Evolutionary conservation across 345 rosid species (phyloP).

Genomic region (Hypericum androsaemum): DNA sequence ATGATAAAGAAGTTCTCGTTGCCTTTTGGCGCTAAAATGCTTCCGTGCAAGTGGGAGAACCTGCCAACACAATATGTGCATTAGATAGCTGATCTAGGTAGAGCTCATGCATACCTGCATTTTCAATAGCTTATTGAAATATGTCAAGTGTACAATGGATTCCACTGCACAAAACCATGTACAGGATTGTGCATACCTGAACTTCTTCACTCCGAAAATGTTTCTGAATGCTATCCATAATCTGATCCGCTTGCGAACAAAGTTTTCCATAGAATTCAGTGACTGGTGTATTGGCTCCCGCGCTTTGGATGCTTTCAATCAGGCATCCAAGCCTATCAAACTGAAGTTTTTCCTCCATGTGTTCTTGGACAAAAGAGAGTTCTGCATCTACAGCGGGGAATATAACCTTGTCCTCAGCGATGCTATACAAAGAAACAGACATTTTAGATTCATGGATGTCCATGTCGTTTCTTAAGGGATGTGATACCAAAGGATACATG

Average conservation of each 20-base stretch:
- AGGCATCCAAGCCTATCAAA: conserved; percentile 64
- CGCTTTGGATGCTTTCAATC: conserved; percentile 66
- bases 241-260: conserved; percentile 80
- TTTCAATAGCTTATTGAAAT: no score
- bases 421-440: conserved; percentile 35
- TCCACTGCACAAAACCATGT: background rate
- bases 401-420: conserved; percentile 87
- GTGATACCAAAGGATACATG: no score
- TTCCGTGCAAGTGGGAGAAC: conserved; percentile 78
- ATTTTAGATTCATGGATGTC: background rate
- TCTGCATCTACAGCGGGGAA: conserved; percentile 82
- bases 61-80: conserved; percentile 33
- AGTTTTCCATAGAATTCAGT: conserved; percentile 63
- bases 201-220: conserved; percentile 78
- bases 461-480: no score
- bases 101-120: no score
- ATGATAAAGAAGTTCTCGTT: conserved; percentile 71
- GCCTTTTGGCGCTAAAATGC: conserved; percentile 61
- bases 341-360: conserved; percentile 76
- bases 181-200: conserved; percentile 44
- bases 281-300: conserved; percentile 59
- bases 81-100: background rate
- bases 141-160: no score
- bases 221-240: conserved; percentile 58
- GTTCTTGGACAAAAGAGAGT: conserved; percentile 64